These are phyloP conservation scores for Austropuccinia psidii DNA, from an alignment of 1,284 basidiomycete genomes.

Conservation along the genomic window DNA sequence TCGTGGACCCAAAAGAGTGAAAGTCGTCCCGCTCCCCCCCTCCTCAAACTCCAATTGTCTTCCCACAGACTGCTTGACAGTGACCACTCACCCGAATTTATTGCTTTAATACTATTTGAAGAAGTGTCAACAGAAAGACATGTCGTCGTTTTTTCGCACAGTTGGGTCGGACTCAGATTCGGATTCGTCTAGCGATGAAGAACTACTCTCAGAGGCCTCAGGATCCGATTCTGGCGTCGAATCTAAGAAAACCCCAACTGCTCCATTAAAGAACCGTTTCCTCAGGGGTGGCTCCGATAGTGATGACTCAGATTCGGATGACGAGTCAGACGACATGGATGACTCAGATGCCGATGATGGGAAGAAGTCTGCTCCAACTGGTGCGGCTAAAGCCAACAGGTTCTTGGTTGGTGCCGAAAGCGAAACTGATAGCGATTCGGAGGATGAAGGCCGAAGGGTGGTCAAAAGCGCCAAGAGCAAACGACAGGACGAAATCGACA, in stretches of 20 bases:
- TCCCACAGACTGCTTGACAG: no score
- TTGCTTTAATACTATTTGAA: no score
- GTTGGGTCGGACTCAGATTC: constrained; percentile 33
- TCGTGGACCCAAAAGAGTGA: no score
- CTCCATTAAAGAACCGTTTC: constrained; percentile 24
- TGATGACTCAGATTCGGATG: constrained; percentile 50
- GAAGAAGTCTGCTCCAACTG: constrained; percentile 48
- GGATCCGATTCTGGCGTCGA: constrained; percentile 25
- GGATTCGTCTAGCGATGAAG: constrained; percentile 34
- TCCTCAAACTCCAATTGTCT: no score
- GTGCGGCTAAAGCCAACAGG: constrained; percentile 51
- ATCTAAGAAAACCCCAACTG: constrained; percentile 15
- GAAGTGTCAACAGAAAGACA: no score
- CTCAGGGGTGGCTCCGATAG: constrained; percentile 46
- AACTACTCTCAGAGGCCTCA: constrained; percentile 26
- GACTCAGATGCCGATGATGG: constrained; percentile 47
- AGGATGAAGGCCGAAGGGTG: constrained; percentile 62
- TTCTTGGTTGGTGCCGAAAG: constrained; percentile 53
- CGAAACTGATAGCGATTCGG: constrained; percentile 59
- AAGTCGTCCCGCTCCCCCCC: no score
- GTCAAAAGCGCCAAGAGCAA: constrained; percentile 81
- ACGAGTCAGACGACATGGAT: constrained; percentile 49
- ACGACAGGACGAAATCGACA: constrained; percentile 78
- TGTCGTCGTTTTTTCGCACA: constrained; percentile 35
- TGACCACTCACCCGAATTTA: no score